These are phyloP conservation scores for Penicillium sp. DNA, from an alignment of 2,329 filamentous ascomycete genomes.

Conservation along the genomic window DNA sequence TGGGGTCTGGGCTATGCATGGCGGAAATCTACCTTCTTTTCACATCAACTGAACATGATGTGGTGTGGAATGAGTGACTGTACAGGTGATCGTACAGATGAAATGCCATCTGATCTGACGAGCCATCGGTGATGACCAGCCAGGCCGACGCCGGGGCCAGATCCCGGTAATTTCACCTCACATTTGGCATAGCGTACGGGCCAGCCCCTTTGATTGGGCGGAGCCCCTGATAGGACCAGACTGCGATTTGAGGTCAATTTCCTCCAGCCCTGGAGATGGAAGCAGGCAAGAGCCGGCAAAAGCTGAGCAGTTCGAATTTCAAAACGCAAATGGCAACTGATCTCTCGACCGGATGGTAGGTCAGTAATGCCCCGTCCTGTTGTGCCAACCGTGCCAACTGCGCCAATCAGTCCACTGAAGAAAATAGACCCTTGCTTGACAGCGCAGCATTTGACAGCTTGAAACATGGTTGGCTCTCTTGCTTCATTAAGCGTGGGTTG, in stretches of 20 bases:
- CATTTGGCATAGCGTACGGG: background rate
- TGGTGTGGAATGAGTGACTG: background rate
- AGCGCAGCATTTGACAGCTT: constrained; percentile 12
- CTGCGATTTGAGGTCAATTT: background rate
- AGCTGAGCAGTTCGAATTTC: background rate
- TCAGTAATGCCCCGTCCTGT: background rate
- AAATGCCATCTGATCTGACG: background rate
- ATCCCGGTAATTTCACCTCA: background rate
- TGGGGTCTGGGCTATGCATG: background rate
- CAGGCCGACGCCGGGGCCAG: background rate
- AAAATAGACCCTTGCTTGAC: constrained; percentile 5
- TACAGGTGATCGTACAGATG: background rate
- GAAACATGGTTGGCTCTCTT: constrained; percentile 6
- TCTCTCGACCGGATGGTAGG: background rate
- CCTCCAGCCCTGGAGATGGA: background rate
- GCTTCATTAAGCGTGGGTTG: constrained; percentile 3
- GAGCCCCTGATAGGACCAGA: background rate
- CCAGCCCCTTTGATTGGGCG: constrained; percentile 1
- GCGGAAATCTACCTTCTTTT: background rate
- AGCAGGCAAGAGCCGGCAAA: background rate
- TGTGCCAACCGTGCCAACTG: background rate
- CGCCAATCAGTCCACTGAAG: constrained; percentile 1
- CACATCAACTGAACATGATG: background rate
- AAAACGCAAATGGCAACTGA: background rate
- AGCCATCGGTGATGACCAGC: background rate